Base-by-base conservation (phyloP, 768 basidiomycete genomes). In the Xerocomus brunneocitrinus region DNA sequence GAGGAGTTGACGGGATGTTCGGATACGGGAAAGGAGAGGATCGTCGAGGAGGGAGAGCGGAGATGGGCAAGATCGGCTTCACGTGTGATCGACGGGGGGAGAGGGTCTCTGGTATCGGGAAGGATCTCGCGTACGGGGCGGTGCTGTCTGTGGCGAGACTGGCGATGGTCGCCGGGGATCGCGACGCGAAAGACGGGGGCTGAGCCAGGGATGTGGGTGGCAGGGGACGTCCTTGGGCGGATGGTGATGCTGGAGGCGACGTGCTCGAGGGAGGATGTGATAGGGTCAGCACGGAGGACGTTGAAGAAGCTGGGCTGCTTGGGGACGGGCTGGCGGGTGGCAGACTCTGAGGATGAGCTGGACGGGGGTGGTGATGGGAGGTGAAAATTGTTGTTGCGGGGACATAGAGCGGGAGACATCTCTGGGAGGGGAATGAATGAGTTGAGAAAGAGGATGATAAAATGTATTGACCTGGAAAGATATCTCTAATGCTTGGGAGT, bases 401-500 rank as follows among this genome's bases (percentile, higher is more conserved):
- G 35, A 14, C 13, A 36, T 36, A 36, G 35, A 36, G 35, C 35
- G 35, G 35, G 14, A 19, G 19, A 41, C 40, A 41, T 41, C 40
- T 41, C 40, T 41, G 42, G 12, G 42, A 57, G 0, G 57, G 54
- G 39, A 19, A 19, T n/a, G n/a, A n/a, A n/a, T n/a, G 47, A 19
- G 43, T 31, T 30, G 42, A 22, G 8, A 5, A 8, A 44, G 13
- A 6, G 16, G 39, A 30, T 49, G 22, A 27, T 30, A 27, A 22
- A 12, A 52, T 69, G 40, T 16, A 19, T 14, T 3, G 57, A 77
- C 80, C 79, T 43, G 80, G 80, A 55, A 81, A 82, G 73, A 81
- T 78, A 55, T 81, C 78, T 22, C 75, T 72, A 32, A 80, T 80
- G 58, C 77, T 77, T 25, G 80, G 80, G 27, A 82, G 67, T 66